Evolutionary conservation across 371 early-diverging fungal genomes (phyloP).

Genomic region (Mucor saturninus): DNA sequence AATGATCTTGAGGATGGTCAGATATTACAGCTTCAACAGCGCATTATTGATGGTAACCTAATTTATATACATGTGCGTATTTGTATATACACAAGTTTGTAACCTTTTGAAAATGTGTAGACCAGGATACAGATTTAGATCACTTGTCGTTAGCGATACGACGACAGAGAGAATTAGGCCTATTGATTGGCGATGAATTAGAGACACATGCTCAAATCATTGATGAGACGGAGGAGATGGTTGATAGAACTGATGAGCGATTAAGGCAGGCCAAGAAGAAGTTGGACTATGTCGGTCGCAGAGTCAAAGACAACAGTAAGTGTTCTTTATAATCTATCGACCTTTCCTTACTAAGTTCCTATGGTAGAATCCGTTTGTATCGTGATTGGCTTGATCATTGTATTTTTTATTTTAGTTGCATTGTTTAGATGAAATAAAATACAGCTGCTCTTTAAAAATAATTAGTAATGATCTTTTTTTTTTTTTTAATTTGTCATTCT

Average conservation of each 20-base stretch:
- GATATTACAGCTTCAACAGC: slow-evolving; percentile 73
- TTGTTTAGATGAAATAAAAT: slow-evolving; percentile 26
- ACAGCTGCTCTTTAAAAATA: not conserved
- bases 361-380: slow-evolving; percentile 51
- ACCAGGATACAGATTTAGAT: slow-evolving; percentile 82
- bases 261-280: slow-evolving; percentile 62
- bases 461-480: not conserved
- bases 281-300: slow-evolving; percentile 46
- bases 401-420: slow-evolving; percentile 49
- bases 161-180: slow-evolving; percentile 78
- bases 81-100: slow-evolving; percentile 32
- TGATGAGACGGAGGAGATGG: slow-evolving; percentile 72
- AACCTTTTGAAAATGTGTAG: not conserved
- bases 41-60: slow-evolving; percentile 64
- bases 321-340: not conserved
- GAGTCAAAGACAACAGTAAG: slow-evolving; percentile 56
- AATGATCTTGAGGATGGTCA: slow-evolving; percentile 60
- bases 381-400: slow-evolving; percentile 47
- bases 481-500: slow-evolving; percentile 7
- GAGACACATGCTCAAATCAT: slow-evolving; percentile 76
- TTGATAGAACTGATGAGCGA: slow-evolving; percentile 65
- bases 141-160: slow-evolving; percentile 64
- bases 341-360: not conserved
- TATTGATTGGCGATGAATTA: slow-evolving; percentile 79
- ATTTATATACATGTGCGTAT: slow-evolving; percentile 33